Base-by-base conservation (phyloP, 257 asterid species). In the Solanum commersonii region DNA sequence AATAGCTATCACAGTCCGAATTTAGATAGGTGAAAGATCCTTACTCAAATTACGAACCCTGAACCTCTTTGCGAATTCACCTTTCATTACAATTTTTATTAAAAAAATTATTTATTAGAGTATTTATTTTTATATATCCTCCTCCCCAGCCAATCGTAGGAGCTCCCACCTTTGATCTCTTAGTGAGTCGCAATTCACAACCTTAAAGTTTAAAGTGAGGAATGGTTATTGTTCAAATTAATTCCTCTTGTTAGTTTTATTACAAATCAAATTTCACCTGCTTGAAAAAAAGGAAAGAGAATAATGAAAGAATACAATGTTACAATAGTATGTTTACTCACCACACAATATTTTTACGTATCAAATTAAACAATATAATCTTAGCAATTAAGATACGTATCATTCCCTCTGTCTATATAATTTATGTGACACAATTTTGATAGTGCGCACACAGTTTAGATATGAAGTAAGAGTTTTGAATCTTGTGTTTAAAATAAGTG, bases 381-480 rank as follows among this genome's bases (percentile, higher is more conserved):
- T 70, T 15, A 7, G 1, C 13, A 6, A 33, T 7, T 27, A 68
- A 27, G 20, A 68, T 68, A 68, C 1, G 4, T 27, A 3, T 68
- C 11, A 67, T 13, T 27, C 10, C 2, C 35, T 27, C 1, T 12
- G 0, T 67, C 20, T 67, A 60, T 20, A 11, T 12, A 68, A 68
- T 68, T 68, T 29, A 7, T 6, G 34, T 67, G 23, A 29, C 11
- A 70, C 38, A n/a, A 10, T n/a, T n/a, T 65, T 27, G 2, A 12
- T 0, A 5, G 18, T 65, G 16, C 1, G 0, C 2, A 12, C 2
- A 0, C 13, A 67, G 1, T 27, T 27, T 27, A 25, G 1, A 29
- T 67, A 67, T 5, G 20, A 63, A 67, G 34, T 2, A 25, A 67
- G 25, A 67, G 35, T 2, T 29, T 14, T 70, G 38, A 70, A 14